Conservation (phyloP, 2,329 filamentous ascomycete genomes). For the Diaporthe eres region DNA sequence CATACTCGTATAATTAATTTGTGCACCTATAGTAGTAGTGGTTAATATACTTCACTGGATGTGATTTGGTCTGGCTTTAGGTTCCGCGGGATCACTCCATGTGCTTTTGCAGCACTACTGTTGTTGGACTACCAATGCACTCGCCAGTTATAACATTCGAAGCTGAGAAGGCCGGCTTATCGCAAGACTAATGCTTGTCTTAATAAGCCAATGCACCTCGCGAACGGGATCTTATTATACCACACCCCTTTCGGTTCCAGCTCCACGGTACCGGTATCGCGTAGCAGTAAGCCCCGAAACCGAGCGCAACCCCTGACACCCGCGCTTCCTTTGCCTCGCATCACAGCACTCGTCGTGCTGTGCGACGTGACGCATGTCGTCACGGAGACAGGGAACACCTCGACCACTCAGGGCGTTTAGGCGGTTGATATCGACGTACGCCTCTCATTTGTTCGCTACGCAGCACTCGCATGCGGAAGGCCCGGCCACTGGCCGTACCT, state of each 20-base stretch:
- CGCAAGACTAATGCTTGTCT: background rate
- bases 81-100: background rate
- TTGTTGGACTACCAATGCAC: background rate
- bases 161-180: background rate
- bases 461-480: background rate
- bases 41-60: too few species aligned
- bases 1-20: too few species aligned
- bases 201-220: background rate
- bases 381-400: background rate
- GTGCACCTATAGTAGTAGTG: too few species aligned
- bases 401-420: background rate
- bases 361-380: background rate
- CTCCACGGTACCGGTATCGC: slow-evolving; percentile 5
- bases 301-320: background rate
- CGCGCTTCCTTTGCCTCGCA: background rate
- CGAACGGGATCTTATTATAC: background rate
- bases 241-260: background rate
- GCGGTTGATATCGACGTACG: background rate
- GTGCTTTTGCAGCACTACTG: background rate
- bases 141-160: background rate
- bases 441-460: background rate
- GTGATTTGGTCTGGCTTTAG: background rate
- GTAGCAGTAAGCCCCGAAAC: background rate
- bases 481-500: background rate
- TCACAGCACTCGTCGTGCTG: background rate